Base-by-base conservation (phyloP, 148 eudicot genomes). In the Cornus controversa region DNA sequence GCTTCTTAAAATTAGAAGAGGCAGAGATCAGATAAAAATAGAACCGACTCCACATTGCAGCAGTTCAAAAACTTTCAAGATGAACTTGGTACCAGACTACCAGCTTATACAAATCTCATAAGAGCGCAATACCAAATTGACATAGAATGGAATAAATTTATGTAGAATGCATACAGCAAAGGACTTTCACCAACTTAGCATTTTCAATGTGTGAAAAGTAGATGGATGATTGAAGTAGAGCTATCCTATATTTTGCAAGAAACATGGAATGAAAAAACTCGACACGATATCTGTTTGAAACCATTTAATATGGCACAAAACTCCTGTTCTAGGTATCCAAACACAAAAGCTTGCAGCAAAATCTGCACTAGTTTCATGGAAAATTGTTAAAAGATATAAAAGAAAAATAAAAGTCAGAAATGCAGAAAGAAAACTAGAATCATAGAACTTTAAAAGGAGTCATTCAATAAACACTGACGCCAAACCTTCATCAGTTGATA, bases 91-190 rank as follows among this genome's bases (percentile, higher is more conserved):
- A 57, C 42, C 40, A 57, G 75, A 20, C 22, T 37, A 57, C 42
- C 40, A 57, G 75, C 66, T 74, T 14, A 62, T 60, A 31, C 20
- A 62, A 60, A 60, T 20, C 64, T 36, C 9, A 73, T 73, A 73
- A 29, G 65, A 58, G 20, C 57, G 25, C 24, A 27, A 45, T 50
- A 31, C 24, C 63, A 71, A 50, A 47, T 53, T 8, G 66, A 72
- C 4, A 29, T 67, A 57, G 24, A 72, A 11, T 29, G 27, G 15
- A 24, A 54, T 11, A 50, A 7, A 13, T 50, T 16, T 11, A 50
- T 50, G 20, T 13, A 16, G 57, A 47, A 47, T 10, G 13, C 53
- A 10, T 9, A 10, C 13, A 47, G 14, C 2, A 47, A 47, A 1
- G 53, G 53, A 47, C 13, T 47, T 36, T 36, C 37, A 11, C 53